Evolutionary conservation across 495 filamentous ascomycete species (phyloP).

Genomic region (Hypomontagnella monticulosa): DNA sequence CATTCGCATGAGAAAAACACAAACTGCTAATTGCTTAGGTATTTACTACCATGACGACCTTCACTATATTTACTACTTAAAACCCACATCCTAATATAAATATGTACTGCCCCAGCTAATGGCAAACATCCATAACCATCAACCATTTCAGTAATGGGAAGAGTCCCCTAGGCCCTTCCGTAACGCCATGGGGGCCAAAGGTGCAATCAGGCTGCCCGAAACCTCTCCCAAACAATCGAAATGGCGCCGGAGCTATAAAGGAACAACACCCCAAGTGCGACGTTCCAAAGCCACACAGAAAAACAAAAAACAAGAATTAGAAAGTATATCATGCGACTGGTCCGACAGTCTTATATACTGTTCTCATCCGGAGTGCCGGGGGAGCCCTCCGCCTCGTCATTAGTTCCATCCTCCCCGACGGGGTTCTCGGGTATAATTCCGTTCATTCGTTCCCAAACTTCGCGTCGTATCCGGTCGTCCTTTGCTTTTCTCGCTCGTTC

Average conservation of each 20-base stretch:
- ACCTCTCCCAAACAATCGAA: neutral
- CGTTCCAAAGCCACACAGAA: neutral
- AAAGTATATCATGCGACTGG: constrained; percentile 13
- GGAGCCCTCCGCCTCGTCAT: neutral
- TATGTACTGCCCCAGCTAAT: neutral
- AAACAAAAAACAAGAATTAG: constrained; percentile 1
- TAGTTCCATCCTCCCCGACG: constrained; percentile 15
- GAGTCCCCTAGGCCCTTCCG: constrained; percentile 7
- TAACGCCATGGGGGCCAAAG: constrained; percentile 16
- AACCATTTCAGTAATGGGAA: constrained; percentile 6
- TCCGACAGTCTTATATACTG: constrained; percentile 32
- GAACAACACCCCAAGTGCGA: constrained; percentile 6
- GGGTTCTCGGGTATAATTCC: constrained; percentile 31
- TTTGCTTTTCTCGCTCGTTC: constrained; percentile 84
- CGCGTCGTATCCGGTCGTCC: constrained; percentile 86
- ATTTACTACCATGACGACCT: neutral
- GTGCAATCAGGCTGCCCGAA: constrained; percentile 8
- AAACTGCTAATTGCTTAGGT: too few species aligned
- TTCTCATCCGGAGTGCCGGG: neutral
- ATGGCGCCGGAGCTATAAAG: constrained; percentile 23
- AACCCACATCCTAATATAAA: constrained; percentile 18
- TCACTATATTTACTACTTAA: constrained; percentile 25
- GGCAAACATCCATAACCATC: constrained; percentile 20
- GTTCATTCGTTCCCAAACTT: constrained; percentile 65
- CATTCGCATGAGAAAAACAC: too few species aligned